A percentile compares a stretch with the other conserved stretches of the same genome.
Evolutionary conservation across 2,329 filamentous ascomycete species (phyloP).

Genomic region (Aspergillus alliaceus): DNA sequence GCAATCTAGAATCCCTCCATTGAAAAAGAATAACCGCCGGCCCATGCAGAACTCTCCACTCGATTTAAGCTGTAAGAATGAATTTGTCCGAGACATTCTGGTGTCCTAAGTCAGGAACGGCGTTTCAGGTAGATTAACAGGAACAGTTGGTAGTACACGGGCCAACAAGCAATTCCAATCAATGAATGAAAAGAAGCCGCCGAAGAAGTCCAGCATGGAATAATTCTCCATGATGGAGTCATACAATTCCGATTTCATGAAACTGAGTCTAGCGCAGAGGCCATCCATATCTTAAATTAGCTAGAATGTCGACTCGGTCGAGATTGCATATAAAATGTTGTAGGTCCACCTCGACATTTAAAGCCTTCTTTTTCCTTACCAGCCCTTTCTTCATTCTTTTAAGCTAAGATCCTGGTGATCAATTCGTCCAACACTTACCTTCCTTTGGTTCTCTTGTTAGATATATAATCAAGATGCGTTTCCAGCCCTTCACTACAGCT

Average conservation of each 20-base stretch:
- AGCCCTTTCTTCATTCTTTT: background rate
- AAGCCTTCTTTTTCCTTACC: background rate
- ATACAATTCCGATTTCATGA: background rate
- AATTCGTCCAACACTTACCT: background rate
- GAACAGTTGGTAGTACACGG: background rate
- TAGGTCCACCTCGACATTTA: background rate
- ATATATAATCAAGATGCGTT: background rate
- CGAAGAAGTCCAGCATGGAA: background rate
- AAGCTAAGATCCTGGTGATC: background rate
- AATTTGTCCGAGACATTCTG: background rate
- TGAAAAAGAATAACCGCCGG: background rate
- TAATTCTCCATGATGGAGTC: background rate
- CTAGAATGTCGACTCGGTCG: background rate
- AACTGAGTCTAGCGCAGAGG: background rate
- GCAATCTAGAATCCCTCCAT: background rate
- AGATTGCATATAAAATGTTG: background rate
- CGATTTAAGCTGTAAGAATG: background rate
- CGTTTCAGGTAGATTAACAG: background rate
- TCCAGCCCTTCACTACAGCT: background rate
- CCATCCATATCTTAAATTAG: background rate
- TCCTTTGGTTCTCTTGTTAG: background rate
- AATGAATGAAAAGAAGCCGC: background rate
- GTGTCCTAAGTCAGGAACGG: background rate
- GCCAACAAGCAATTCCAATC: background rate
- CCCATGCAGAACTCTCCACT: background rate